These are phyloP conservation scores for Pestalotiopsis sp. DNA, from an alignment of 2,329 filamentous ascomycete species.

Conservation along the genomic window DNA sequence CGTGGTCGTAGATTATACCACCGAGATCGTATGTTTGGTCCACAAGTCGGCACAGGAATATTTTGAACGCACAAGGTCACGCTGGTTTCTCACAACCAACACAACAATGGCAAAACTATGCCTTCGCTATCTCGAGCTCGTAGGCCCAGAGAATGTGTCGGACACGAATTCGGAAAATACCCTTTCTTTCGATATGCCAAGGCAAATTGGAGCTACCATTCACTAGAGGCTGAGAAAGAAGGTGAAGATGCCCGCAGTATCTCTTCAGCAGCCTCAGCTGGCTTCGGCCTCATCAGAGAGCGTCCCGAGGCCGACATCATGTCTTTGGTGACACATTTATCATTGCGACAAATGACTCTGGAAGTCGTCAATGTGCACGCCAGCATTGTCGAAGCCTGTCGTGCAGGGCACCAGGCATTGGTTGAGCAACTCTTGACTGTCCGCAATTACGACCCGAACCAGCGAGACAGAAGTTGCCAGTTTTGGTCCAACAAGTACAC, in stretches of 20 bases:
- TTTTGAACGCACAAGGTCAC: conserved; percentile 29
- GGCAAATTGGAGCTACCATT: neutral
- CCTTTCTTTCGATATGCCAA: neutral
- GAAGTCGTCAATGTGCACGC: neutral
- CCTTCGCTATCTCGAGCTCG: conserved; percentile 31
- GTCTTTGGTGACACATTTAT: neutral
- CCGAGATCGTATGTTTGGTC: conserved; percentile 30
- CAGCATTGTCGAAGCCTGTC: neutral
- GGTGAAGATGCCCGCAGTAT: neutral
- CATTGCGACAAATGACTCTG: neutral
- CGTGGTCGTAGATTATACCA: conserved; percentile 33
- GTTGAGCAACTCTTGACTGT: neutral
- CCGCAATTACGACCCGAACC: neutral
- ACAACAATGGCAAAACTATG: conserved; percentile 30
- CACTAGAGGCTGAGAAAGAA: neutral
- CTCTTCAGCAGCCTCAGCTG: neutral
- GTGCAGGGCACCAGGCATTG: too few relatives aligned
- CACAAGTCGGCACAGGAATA: conserved; percentile 49
- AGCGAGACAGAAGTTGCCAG: neutral
- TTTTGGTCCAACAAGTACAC: too few relatives aligned
- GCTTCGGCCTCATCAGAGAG: neutral
- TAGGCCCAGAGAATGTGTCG: neutral
- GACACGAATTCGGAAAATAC: too few relatives aligned
- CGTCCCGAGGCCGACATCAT: neutral
- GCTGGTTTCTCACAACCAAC: conserved; percentile 33